Evolutionary conservation across 345 rosid genomes (phyloP).

Genomic region (Toxicodendron radicans): DNA sequence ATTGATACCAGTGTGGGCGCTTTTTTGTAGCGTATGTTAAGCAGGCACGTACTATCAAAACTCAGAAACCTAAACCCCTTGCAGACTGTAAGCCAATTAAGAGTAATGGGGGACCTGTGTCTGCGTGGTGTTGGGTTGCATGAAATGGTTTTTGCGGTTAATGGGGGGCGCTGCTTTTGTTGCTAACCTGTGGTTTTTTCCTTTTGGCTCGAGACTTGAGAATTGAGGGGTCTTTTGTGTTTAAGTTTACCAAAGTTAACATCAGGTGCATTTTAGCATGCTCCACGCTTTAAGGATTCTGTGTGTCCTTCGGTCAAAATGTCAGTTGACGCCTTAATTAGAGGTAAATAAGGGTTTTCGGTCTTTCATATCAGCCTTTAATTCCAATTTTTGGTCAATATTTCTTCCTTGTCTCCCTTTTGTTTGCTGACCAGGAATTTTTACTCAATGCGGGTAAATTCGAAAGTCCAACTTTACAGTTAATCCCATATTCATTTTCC

Average conservation of each 20-base stretch:
- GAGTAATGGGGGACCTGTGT: conserved; percentile 12
- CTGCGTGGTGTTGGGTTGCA: conserved; percentile 7
- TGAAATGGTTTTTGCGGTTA: neutral
- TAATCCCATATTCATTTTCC: neutral
- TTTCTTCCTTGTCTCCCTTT: neutral
- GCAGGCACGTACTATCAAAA: neutral
- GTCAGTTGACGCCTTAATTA: conserved; percentile 19
- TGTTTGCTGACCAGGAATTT: neutral
- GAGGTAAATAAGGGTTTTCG: neutral
- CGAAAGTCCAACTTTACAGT: neutral
- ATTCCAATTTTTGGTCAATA: neutral
- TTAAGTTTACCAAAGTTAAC: conserved; percentile 12
- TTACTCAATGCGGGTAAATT: neutral
- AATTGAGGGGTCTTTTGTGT: neutral
- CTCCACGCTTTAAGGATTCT: neutral
- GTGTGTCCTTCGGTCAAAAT: conserved; percentile 23
- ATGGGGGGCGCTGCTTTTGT: conserved; percentile 13
- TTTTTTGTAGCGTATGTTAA: conserved; percentile 1
- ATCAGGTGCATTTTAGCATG: conserved; percentile 15
- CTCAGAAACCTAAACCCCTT: neutral
- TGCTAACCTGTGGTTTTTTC: neutral
- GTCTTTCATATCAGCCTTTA: conserved; percentile 8
- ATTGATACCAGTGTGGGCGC: neutral
- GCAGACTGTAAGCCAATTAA: neutral
- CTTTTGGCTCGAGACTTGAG: neutral